These are phyloP conservation scores for Candida verbasci DNA, from an alignment of 805 yeast genomes.

Conservation along the genomic window DNA sequence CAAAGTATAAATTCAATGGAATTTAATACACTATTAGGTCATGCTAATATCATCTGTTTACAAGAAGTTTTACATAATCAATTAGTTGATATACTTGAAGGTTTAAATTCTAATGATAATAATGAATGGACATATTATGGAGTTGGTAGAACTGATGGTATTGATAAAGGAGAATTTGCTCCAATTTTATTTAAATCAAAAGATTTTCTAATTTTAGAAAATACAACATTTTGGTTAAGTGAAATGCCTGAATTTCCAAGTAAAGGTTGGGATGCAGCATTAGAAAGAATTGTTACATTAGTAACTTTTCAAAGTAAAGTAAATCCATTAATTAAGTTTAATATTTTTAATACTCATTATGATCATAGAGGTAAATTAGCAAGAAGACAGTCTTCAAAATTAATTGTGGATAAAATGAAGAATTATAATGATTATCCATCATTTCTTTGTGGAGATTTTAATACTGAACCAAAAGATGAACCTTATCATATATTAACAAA, in stretches of 20 bases:
- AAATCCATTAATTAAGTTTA: constrained; percentile 23
- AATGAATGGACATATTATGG: constrained; percentile 32
- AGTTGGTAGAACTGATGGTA: constrained; percentile 33
- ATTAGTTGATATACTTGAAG: constrained; percentile 26
- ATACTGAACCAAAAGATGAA: constrained; percentile 37
- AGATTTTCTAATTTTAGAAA: constrained; percentile 30
- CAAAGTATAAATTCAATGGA: constrained; percentile 36
- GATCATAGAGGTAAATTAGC: constrained; percentile 39
- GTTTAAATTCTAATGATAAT: constrained; percentile 16
- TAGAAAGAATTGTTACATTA: constrained; percentile 38
- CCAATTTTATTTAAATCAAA: constrained; percentile 29
- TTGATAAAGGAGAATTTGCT: constrained; percentile 27
- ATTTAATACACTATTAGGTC: constrained; percentile 13
- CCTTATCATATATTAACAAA: constrained; percentile 35
- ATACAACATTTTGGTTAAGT: constrained; percentile 37
- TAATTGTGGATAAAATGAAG: constrained; percentile 32
- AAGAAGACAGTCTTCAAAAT: constrained; percentile 27
- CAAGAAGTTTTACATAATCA: constrained; percentile 40
- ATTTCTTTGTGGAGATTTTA: constrained; percentile 40
- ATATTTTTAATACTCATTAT: constrained; percentile 39
- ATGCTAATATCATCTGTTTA: constrained; percentile 36
- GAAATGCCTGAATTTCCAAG: constrained; percentile 36
- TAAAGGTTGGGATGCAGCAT: constrained; percentile 41
- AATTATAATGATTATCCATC: constrained; percentile 28
- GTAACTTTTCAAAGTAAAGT: constrained; percentile 27